phyloP scores from a whole-genome alignment of 768 basidiomycete genomes.

The Phylloporus sp. region DNA sequence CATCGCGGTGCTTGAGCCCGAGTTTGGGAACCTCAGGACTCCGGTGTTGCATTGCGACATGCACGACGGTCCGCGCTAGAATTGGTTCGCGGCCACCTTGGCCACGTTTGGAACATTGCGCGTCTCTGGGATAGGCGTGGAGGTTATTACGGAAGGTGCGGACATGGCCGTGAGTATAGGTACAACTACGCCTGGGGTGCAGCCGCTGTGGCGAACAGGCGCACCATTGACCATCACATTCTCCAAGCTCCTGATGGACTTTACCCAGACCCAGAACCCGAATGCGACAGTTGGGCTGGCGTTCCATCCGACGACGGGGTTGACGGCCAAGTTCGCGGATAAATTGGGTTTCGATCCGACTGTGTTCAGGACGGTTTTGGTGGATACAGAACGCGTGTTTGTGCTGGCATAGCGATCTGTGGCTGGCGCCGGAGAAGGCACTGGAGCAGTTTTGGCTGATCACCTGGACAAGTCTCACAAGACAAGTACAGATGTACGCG shows the following conservation, averaged over 20 bases:
- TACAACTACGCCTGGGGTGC: background rate
- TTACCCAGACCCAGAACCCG: constrained; percentile 1
- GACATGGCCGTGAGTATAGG: background rate
- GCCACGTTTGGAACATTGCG: constrained; percentile 20
- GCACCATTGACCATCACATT: constrained; percentile 24
- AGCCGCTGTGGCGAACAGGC: constrained; percentile 11
- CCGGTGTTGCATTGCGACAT: constrained; percentile 23
- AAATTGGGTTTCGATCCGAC: constrained; percentile 13
- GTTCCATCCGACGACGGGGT: constrained; percentile 9
- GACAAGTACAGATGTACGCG: background rate
- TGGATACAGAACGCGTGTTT: constrained; percentile 15
- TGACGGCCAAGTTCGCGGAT: constrained; percentile 5
- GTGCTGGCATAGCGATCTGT: constrained; percentile 16
- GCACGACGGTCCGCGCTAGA: background rate
- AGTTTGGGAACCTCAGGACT: constrained; percentile 2
- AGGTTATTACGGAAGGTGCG: constrained; percentile 4
- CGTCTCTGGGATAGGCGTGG: constrained; percentile 17
- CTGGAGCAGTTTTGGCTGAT: too few species aligned
- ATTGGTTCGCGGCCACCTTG: constrained; percentile 17
- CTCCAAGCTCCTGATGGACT: constrained; percentile 12
- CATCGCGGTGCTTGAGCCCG: constrained; percentile 12
- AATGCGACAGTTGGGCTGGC: constrained; percentile 13
- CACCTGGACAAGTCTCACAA: background rate
- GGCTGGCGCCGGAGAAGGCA: background rate
- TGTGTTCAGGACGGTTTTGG: constrained; percentile 14